These are phyloP conservation scores for Mucuna pruriens DNA, from an alignment of 306 rosid genomes.

Conservation along the genomic window DNA sequence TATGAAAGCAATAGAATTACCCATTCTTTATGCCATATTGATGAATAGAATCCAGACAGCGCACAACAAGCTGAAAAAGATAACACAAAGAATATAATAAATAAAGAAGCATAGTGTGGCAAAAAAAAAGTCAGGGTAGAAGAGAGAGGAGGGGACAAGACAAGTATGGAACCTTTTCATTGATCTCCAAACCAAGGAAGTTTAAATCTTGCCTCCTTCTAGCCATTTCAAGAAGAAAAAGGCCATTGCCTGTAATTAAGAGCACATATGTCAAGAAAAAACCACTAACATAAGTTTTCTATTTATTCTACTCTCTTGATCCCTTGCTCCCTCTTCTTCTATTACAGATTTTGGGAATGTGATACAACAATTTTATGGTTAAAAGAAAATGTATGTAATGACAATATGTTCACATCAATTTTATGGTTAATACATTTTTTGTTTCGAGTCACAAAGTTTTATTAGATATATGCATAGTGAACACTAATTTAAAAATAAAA, in stretches of 20 bases:
- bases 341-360: not conserved
- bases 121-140: not conserved
- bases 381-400: not conserved
- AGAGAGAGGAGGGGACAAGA: not conserved
- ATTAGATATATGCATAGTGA: not conserved
- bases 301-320: not conserved
- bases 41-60: conserved; percentile 62
- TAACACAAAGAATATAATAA: not conserved
- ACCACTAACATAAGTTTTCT: conserved; percentile 5
- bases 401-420: conserved; percentile 15
- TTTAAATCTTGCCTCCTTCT: conserved; percentile 71
- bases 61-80: conserved; percentile 77
- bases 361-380: conserved; percentile 4
- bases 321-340: conserved; percentile 10
- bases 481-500: not conserved
- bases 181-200: conserved; percentile 92
- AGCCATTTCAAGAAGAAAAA: conserved; percentile 87
- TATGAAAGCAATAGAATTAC: conserved; percentile 52
- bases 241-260: conserved; percentile 77
- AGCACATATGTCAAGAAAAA: conserved; percentile 31
- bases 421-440: conserved; percentile 15
- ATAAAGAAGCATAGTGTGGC: not conserved
- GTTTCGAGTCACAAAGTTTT: conserved; percentile 15
- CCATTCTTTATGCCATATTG: conserved; percentile 57
- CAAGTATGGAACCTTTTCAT: conserved; percentile 68